Evolutionary conservation across 1,284 basidiomycete genomes (phyloP).

Genomic region (Marasmius tenuissimus): DNA sequence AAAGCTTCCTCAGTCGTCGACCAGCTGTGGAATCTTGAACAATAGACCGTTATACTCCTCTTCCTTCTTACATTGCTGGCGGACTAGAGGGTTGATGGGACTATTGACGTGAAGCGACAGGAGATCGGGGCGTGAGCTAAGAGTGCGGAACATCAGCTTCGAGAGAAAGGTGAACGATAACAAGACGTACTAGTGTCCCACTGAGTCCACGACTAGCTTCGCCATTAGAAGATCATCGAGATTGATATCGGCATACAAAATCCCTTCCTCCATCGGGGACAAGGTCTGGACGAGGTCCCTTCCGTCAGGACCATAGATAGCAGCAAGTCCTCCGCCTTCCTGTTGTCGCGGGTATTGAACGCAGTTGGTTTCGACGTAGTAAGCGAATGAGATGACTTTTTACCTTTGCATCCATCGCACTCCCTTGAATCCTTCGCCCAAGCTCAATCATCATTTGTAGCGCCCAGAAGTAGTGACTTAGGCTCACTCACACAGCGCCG

Average conservation of each 20-base stretch:
- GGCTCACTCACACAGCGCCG: not conserved
- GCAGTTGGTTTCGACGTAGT: not conserved
- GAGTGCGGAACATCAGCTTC: not conserved
- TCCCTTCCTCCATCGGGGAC: conserved; percentile 14
- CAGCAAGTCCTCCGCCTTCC: conserved; percentile 19
- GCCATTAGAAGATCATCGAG: conserved; percentile 11
- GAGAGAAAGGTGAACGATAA: not conserved
- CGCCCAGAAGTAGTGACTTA: not conserved
- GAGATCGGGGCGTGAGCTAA: conserved; percentile 18
- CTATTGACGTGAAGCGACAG: conserved; percentile 12
- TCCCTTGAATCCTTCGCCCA: not conserved
- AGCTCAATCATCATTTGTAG: not conserved
- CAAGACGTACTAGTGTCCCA: conserved; percentile 19
- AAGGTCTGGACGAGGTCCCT: conserved; percentile 9
- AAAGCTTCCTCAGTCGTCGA: not conserved
- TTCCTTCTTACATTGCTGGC: not conserved
- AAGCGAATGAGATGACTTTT: not conserved
- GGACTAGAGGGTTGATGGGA: conserved; percentile 2
- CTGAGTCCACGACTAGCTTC: conserved; percentile 16
- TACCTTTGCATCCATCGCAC: not conserved
- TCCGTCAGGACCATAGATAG: conserved; percentile 19
- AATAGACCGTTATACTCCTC: conserved; percentile 10
- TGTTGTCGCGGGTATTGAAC: not conserved
- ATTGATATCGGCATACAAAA: conserved; percentile 20
- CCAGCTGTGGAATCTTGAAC: not conserved